Evolutionary conservation across 163 green algal genomes (phyloP), one percentile per base, ranked within the genome.

Genomic region (Chloromonas sp.): DNA sequence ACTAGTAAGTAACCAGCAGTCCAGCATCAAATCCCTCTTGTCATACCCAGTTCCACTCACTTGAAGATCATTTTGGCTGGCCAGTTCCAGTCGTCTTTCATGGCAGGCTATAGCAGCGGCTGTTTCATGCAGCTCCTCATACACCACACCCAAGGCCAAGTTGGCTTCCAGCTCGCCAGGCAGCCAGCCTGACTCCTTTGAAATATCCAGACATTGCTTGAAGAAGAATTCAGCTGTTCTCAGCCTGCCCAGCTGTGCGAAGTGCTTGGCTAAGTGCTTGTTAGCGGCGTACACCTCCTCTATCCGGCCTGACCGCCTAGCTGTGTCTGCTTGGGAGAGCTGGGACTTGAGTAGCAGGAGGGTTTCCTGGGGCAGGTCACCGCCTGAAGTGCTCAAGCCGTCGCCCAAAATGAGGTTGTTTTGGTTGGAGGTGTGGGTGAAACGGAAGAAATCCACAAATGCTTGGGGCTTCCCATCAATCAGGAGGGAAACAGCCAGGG

Each of bases 371-470:
- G 88, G 86, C 2, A 92, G 83, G 36, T 90, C 84, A 59, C 3
- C 62, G 87, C 66, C 61, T 83, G 79, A 13, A 74, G 61, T 60
- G 57, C 57, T 60, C 14, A 11, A 57, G 61, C 66, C 60, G 1
- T 71, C 8, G 1, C 13, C 8, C 36, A 14, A n/a, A 58, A 60
- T 58, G 59, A 59, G 71, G 8, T 2, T 81, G 58, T 36, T 71
- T 13, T 57, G 60, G 14, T 60, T 60, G 66, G 70, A 60, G 57
- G 82, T 80, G 60, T 93, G 88, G 0, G 88, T 94, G n/a, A 95
- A 85, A 36, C 86, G 84, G 87, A 94, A 95, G 66, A 95, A 94
- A 71, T 95, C 92, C 5, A 92, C 85, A 82, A 94, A 95, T 0
- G 92, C 91, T 59, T 91, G 89, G 0, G 90, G 90, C 14, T 88